Base-by-base conservation (phyloP, 352 stramenopile genomes). In the Globisporangium megalacanthum region DNA sequence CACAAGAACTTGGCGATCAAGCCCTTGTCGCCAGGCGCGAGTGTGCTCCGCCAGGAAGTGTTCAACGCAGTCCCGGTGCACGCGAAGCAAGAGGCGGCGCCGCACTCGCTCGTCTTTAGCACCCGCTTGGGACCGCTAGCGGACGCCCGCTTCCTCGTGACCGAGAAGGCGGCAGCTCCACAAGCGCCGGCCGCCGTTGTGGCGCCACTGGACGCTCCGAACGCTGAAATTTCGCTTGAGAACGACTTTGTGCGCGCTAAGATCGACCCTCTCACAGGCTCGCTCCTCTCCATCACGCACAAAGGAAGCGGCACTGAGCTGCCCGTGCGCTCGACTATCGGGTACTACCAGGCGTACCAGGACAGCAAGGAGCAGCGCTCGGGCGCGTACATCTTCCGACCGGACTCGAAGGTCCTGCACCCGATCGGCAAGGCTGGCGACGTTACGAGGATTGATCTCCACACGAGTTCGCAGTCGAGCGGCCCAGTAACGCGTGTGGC, bases 381-480 rank as follows among this genome's bases (percentile, higher is more conserved):
- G 22, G 97, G 97, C 19, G 97, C 96, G 6, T 99, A 99, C 67
- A 91, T 98, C 17, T 99, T 99, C 75, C 84, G 94, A 49, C 96
- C 96, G 0, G 77, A 93, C 57, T 87, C 73, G 42, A 86, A 90
- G 54, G 76, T 77, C 25, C 71, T 84, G 2, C 75, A 91, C 56
- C 51, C 69, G 0, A 52, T 83, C 10, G 62, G 65, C n/a, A 63
- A 52, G 35, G 62, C 57, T 13, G 52, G 15, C 10, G 54, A 61
- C n/a, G 72, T 86, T 15, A 72, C 58, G 14, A 64, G 79, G 41
- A 36, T 96, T 19, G 61, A 84, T 45, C 50, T 86, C 13, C 51
- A 82, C 15, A 66, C 65, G 29, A 59, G 60, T 14, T 42, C 63
- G n/a, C 41, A 70, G 35, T 80, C 52, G 9, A 54, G 49, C 15